phyloP scores from a whole-genome alignment of 768 basidiomycete genomes.

The Tricholoma furcatifolium region DNA sequence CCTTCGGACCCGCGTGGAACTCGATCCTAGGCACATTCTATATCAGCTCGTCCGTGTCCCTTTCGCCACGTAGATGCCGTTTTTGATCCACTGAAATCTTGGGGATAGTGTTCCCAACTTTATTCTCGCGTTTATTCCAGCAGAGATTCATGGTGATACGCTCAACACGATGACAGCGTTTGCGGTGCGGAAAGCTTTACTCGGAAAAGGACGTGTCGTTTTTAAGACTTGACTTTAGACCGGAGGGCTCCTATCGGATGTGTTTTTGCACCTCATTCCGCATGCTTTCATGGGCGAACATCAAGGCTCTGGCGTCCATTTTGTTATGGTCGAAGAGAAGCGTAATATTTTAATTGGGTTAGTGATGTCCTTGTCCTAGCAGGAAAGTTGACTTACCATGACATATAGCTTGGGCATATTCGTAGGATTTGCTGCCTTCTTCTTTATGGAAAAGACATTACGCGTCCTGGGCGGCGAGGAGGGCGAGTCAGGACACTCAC shows the following conservation, averaged over 20 bases:
- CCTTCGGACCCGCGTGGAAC: constrained; percentile 90
- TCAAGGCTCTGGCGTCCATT: constrained; percentile 66
- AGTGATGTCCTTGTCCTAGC: constrained; percentile 16
- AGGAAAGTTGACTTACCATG: neutral
- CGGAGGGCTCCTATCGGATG: constrained; percentile 89
- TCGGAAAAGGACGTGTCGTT: constrained; percentile 9
- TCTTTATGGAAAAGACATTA: constrained; percentile 90
- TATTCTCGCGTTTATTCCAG: constrained; percentile 91
- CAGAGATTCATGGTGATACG: constrained; percentile 79
- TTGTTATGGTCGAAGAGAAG: constrained; percentile 88
- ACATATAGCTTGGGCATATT: constrained; percentile 71
- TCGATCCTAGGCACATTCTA: constrained; percentile 91
- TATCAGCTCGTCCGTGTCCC: constrained; percentile 82
- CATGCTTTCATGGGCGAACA: constrained; percentile 91
- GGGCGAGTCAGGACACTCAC: constrained; percentile 55
- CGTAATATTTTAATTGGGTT: constrained; percentile 90
- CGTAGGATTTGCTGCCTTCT: constrained; percentile 85
- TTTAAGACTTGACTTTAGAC: constrained; percentile 43
- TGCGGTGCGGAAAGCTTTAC: constrained; percentile 52
- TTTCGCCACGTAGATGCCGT: neutral
- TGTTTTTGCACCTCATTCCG: constrained; percentile 88
- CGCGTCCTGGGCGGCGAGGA: constrained; percentile 69
- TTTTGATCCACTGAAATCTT: constrained; percentile 13
- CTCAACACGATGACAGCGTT: constrained; percentile 95
- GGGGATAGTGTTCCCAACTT: constrained; percentile 81